phyloP scores from a whole-genome alignment of 345 rosid species.

The Eucalyptus paniculata region DNA sequence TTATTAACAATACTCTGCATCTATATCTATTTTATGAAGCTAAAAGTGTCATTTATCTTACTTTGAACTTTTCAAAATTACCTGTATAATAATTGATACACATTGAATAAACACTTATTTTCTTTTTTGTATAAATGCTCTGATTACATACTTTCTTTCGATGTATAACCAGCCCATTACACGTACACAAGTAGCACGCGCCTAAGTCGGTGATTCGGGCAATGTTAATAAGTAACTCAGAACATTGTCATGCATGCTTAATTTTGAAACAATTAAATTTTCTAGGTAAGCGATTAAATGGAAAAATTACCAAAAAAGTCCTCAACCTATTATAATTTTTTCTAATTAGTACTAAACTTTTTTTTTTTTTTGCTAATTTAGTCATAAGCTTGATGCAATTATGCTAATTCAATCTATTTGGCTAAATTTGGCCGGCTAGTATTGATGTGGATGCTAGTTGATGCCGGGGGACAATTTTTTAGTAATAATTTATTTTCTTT shows the following conservation, averaged over 20 bases:
- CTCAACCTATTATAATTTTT: too few species aligned
- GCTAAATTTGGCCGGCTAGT: rapidly evolving
- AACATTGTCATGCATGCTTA: not conserved
- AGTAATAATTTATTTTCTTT: too few species aligned
- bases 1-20: not conserved
- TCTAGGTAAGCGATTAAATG: not conserved
- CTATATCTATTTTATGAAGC: not conserved
- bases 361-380: too few species aligned
- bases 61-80: not conserved
- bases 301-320: too few species aligned
- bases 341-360: too few species aligned
- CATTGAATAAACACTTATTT: not conserved
- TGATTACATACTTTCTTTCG: not conserved
- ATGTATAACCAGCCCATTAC: not conserved
- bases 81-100: not conserved
- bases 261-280: not conserved
- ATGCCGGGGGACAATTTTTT: rapidly evolving
- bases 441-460: rapidly evolving
- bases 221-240: not conserved
- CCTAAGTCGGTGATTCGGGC: rapidly evolving
- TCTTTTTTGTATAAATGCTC: not conserved
- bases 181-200: rapidly evolving
- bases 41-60: not conserved
- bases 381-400: too few species aligned
- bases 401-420: too few species aligned